Base-by-base conservation (phyloP, 495 filamentous ascomycete species). In the Podospora anserina region DNA sequence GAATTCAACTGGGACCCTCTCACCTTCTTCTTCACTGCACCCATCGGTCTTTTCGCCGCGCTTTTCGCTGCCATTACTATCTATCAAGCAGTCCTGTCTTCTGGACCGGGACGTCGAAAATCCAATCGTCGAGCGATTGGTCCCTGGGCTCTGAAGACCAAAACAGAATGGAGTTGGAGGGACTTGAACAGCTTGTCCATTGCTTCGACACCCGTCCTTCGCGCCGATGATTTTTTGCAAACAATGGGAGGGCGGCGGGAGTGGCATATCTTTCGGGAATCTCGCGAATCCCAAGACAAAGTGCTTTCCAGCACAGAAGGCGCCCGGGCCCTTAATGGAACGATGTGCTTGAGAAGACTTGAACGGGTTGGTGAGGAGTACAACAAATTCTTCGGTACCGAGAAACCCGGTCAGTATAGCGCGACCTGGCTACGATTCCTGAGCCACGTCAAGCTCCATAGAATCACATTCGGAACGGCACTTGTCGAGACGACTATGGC, bases 81-180 rank as follows among this genome's bases (percentile, higher is more conserved):
- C 5, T 62, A 62, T n/a, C 60, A 62, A 30, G 60, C 60, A 62
- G 60, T 62, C 16, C 27, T 62, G 5, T 18, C 60, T 19, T 62
- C 60, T 16, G 60, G 26, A 26, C 26, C 26, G 19, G 60, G 60
- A 26, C 60, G 60, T 18, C 60, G 60, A 30, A 62, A 62, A 26
- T 62, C 26, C 60, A 62, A 62, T 32, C 20, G 60, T 34, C 20
- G 60, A 30, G 23, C 60, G 19, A 62, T 62, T 34, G 60, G 60
- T 2, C 26, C 60, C 30, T 62, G 60, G 60, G 60, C 60, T 26
- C 4, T n/a, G 5, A n/a, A 28, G 6, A 62, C 60, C 20, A 62
- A 27, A 62, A 28, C 16, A 9, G 60, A 62, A 62, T 62, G 60
- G 60, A 62, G 60, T 27, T 62, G 60, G 60, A 27, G 60, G 19